A percentile compares a stretch with the other conserved stretches of the same genome.
These are phyloP conservation scores for Solanum lignicaule DNA, from an alignment of 257 asterid species.

Conservation along the genomic window DNA sequence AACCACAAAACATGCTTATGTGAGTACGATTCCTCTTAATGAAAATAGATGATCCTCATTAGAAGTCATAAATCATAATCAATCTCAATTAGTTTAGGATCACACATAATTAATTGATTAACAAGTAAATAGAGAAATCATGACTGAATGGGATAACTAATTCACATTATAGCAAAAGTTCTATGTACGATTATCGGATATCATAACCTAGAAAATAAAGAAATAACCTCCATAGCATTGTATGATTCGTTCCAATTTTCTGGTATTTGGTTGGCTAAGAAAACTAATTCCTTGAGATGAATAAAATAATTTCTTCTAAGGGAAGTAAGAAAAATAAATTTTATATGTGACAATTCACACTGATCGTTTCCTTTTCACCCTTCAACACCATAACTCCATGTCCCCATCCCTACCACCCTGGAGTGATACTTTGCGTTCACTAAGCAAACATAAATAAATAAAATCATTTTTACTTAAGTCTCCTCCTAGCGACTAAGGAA, in stretches of 20 bases:
- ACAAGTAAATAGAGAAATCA: not conserved
- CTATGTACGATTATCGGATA: not conserved
- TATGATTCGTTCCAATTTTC: not conserved
- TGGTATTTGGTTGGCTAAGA: no score
- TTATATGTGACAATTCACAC: not conserved
- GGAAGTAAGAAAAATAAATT: fast-evolving
- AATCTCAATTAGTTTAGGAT: not conserved
- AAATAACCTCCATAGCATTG: not conserved
- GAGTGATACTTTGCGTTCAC: not conserved
- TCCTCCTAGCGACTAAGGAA: not conserved
- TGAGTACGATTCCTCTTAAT: not conserved
- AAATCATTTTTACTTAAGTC: not conserved
- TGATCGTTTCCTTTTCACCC: not conserved
- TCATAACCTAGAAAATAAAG: not conserved
- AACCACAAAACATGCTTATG: not conserved
- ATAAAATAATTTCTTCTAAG: no score
- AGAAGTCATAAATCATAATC: not conserved
- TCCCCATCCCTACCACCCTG: not conserved
- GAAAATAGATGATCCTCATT: not conserved
- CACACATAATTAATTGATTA: not conserved
- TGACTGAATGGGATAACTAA: not conserved
- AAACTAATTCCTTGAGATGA: not conserved
- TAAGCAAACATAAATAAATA: not conserved
- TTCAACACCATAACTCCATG: not conserved
- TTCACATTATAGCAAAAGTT: not conserved